phyloP scores from a whole-genome alignment of 2,329 filamentous ascomycete species.

The Fusarium sp. region DNA sequence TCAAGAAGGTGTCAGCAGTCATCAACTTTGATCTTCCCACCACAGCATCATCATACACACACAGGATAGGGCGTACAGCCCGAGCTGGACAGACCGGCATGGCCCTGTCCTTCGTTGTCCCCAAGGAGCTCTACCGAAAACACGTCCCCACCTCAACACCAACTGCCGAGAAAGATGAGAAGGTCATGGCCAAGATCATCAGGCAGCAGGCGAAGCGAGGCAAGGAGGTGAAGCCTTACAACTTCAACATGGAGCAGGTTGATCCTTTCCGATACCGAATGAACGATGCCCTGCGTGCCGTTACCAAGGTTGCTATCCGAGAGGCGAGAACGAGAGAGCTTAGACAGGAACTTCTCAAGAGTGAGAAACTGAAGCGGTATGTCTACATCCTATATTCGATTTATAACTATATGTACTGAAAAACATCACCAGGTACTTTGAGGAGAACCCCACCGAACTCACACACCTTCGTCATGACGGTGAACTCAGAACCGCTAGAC shows the following conservation, averaged over 20 bases:
- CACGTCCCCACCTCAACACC: constrained; percentile 87
- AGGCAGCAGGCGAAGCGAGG: constrained; percentile 82
- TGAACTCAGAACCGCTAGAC: constrained; percentile 83
- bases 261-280: constrained; percentile 96
- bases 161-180: constrained; percentile 85
- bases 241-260: constrained; percentile 93
- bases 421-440: constrained; percentile 74
- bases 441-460: constrained; percentile 93
- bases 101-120: constrained; percentile 94
- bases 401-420: not conserved
- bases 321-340: constrained; percentile 91
- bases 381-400: not conserved
- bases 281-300: constrained; percentile 89
- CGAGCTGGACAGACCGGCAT: constrained; percentile 92
- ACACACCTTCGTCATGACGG: constrained; percentile 90
- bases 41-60: constrained; percentile 92
- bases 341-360: constrained; percentile 89
- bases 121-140: constrained; percentile 83
- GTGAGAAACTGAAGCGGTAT: constrained; percentile 86
- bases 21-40: constrained; percentile 97
- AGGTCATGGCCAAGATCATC: constrained; percentile 82
- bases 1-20: constrained; percentile 93
- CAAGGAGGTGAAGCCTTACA: constrained; percentile 88
- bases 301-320: constrained; percentile 89
- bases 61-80: constrained; percentile 93